These are phyloP conservation scores for Przewalskia tangutica DNA, from an alignment of 257 asterid genomes.

Conservation along the genomic window DNA sequence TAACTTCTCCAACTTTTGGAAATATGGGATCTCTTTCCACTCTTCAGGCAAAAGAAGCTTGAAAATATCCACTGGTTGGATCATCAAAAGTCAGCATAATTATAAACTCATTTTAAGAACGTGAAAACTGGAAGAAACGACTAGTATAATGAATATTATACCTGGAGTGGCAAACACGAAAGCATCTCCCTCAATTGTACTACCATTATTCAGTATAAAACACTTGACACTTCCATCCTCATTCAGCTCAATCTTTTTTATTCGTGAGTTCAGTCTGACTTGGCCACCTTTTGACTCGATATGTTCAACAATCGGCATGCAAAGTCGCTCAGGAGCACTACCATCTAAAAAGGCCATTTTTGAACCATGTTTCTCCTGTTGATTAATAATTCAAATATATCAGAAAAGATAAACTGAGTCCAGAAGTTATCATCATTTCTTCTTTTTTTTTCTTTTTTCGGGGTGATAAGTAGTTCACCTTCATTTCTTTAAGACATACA, in stretches of 20 bases:
- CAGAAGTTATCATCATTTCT: not conserved
- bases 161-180: constrained; percentile 94
- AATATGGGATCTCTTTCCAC: constrained; percentile 77
- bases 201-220: constrained; percentile 54
- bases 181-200: constrained; percentile 67
- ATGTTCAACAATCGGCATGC: constrained; percentile 87
- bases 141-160: constrained; percentile 16
- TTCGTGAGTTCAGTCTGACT: constrained; percentile 67
- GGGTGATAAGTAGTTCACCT: not conserved
- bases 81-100: constrained; percentile 6
- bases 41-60: constrained; percentile 88
- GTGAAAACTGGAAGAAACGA: not conserved
- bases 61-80: constrained; percentile 60
- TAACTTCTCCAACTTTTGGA: constrained; percentile 67
- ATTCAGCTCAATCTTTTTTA: constrained; percentile 64
- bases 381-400: not conserved
- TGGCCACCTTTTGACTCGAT: constrained; percentile 71
- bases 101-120: not conserved
- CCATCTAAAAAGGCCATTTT: constrained; percentile 99
- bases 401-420: not conserved
- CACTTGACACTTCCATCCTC: constrained; percentile 64
- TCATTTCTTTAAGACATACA: not conserved
- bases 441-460: not conserved
- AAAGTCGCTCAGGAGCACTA: constrained; percentile 95
- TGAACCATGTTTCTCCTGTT: constrained; percentile 94